Evolutionary conservation across 225 moss, liverwort and hornwort species (phyloP), one percentile per base, ranked within the genome.

Genomic region (Asterella californica): DNA sequence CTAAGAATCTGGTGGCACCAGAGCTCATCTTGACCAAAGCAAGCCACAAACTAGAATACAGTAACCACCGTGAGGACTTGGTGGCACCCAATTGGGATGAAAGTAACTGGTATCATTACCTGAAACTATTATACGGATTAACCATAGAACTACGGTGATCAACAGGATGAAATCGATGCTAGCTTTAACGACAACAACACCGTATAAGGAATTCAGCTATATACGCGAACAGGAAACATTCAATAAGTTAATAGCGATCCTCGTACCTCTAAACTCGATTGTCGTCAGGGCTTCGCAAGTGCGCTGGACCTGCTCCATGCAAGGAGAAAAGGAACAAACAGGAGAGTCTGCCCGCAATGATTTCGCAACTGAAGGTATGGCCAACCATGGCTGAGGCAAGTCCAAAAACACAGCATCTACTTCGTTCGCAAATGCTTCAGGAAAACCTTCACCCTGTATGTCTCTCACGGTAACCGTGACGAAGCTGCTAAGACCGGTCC

Each of bases 371-470:
- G 97, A 99, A 8, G 92, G 88, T 7, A 99, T 86, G 47, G 92
- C 95, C 82, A 92, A 85, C 97, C 97, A 99, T 15, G 97, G 95
- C 82, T 99, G 97, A 25, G 97, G 97, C 48, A 99, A 83, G 84
- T 99, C 97, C 17, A 99, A 84, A 50, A 99, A 99, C 34, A 89
- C 89, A n/a, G 93, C 93, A 82, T 99, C 95, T 62, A 90, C 94
- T 61, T 88, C 73, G 54, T 86, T 89, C 0, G 84, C 83, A 24
- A 92, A 85, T 74, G 91, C 91, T n/a, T 79, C 83, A 7, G 97
- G 97, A 77, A 99, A 99, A 5, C 97, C 97, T 77, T 89, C 87
- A 0, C 97, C 95, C 79, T 99, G 97, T 15, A 92, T 92, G 79
- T 99, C 97, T 24, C 95, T 87, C 68, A 94, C 92, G 74, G 84